Evolutionary conservation across 108 stramenopile genomes (phyloP).

Genomic region (Pseudonitzschia multiseries): DNA sequence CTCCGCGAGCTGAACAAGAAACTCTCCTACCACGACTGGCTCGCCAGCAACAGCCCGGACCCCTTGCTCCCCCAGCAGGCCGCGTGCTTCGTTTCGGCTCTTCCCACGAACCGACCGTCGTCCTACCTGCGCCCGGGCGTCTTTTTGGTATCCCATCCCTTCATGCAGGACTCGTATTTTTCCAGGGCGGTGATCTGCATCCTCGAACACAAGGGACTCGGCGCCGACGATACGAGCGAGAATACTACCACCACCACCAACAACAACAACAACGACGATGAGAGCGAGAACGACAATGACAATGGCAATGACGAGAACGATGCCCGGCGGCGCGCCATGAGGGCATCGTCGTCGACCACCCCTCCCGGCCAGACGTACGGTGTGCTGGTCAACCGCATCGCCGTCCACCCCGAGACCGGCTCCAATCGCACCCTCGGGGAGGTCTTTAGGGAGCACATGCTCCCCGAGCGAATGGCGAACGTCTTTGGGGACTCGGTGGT

Average conservation of each 20-base stretch:
- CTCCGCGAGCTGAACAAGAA: slow-evolving; percentile 76
- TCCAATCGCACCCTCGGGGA: slow-evolving; percentile 27
- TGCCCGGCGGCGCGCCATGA: slow-evolving; percentile 6
- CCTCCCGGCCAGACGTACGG: slow-evolving; percentile 73
- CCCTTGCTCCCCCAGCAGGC: slow-evolving; percentile 21
- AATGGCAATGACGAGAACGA: background rate
- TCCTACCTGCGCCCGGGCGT: slow-evolving; percentile 64
- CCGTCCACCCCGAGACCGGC: slow-evolving; percentile 37
- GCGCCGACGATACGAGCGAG: background rate
- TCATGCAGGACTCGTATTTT: slow-evolving; percentile 75
- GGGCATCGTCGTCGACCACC: slow-evolving; percentile 5
- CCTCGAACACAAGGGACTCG: slow-evolving; percentile 46
- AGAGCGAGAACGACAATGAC: background rate
- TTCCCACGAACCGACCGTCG: slow-evolving; percentile 30
- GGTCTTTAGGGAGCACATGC: slow-evolving; percentile 36
- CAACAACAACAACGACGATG: no score
- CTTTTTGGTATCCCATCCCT: slow-evolving; percentile 80
- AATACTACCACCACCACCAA: no score
- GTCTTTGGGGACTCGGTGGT: slow-evolving; percentile 64
- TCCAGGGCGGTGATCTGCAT: slow-evolving; percentile 71
- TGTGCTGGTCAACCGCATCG: slow-evolving; percentile 71
- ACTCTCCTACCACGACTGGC: slow-evolving; percentile 53
- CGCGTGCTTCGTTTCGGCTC: slow-evolving; percentile 29
- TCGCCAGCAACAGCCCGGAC: slow-evolving; percentile 18
- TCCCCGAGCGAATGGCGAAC: slow-evolving; percentile 35